Evolutionary conservation across 2,329 filamentous ascomycete species (phyloP).

Genomic region (Fusarium haematococcum): DNA sequence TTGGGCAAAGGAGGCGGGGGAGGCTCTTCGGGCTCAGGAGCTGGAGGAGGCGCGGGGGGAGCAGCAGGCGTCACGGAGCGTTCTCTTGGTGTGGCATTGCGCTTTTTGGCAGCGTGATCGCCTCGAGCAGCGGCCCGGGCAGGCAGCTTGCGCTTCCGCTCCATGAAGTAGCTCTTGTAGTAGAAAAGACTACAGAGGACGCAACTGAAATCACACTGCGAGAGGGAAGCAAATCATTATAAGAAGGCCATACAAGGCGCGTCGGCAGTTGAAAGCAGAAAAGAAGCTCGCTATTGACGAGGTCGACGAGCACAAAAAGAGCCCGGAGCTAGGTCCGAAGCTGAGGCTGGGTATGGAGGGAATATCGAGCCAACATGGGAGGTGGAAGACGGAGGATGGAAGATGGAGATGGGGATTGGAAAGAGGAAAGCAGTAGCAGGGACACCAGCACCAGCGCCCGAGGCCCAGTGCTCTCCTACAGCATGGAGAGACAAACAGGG

Average conservation of each 20-base stretch:
- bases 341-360: conserved; percentile 22
- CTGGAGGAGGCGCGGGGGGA: conserved; percentile 49
- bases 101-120: conserved; percentile 71
- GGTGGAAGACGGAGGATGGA: conserved; percentile 27
- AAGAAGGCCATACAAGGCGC: conserved; percentile 47
- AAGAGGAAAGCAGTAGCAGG: conserved; percentile 35
- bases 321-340: not conserved
- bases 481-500: conserved; percentile 26
- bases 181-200: conserved; percentile 19
- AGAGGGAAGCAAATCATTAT: conserved; percentile 46
- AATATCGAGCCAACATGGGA: conserved; percentile 17
- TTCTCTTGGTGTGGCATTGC: conserved; percentile 67
- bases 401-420: conserved; percentile 34
- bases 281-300: conserved; percentile 11
- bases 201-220: conserved; percentile 35
- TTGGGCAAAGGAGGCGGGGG: conserved; percentile 66
- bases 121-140: conserved; percentile 70
- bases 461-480: conserved; percentile 30
- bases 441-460: conserved; percentile 20
- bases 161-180: conserved; percentile 58
- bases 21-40: conserved; percentile 45
- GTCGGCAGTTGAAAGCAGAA: conserved; percentile 28
- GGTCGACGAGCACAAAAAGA: not conserved
- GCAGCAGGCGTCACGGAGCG: conserved; percentile 61
- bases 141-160: conserved; percentile 74